These are phyloP conservation scores for Protomyces arabidopsidicola DNA, from an alignment of 1,139 yeast genomes.

Conservation along the genomic window DNA sequence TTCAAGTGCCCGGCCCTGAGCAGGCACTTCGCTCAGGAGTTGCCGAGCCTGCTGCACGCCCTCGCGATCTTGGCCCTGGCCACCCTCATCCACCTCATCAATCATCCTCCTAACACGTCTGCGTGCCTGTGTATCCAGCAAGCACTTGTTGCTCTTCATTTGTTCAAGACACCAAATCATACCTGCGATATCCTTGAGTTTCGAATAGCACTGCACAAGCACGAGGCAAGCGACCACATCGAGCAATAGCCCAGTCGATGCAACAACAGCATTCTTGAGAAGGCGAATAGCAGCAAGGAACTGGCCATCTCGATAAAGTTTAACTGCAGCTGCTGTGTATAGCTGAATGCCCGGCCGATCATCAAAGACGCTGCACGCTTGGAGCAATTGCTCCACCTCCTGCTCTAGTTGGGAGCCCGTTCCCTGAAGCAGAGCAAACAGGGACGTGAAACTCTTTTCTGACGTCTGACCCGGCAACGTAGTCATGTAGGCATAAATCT, in stretches of 20 bases:
- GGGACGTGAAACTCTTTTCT: neutral
- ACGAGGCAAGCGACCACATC: slow-evolving; percentile 19
- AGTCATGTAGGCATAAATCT: neutral
- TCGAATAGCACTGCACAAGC: slow-evolving; percentile 15
- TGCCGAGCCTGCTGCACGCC: neutral
- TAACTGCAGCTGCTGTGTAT: slow-evolving; percentile 17
- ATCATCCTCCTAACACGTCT: slow-evolving; percentile 8
- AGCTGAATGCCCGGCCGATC: slow-evolving; percentile 3
- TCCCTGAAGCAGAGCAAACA: neutral
- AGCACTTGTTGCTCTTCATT: slow-evolving; percentile 17
- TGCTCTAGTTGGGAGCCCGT: neutral
- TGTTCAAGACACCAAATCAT: slow-evolving; percentile 21
- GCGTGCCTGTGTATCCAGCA: slow-evolving; percentile 16
- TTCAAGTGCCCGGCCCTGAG: too few species aligned
- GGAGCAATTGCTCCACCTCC: neutral
- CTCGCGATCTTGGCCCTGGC: neutral
- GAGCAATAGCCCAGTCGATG: neutral
- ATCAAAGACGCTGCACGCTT: neutral
- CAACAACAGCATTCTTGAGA: neutral
- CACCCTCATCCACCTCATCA: neutral
- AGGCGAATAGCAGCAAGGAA: slow-evolving; percentile 8
- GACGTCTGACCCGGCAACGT: neutral
- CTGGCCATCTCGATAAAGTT: slow-evolving; percentile 6
- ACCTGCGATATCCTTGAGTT: slow-evolving; percentile 4
- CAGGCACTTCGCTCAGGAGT: too few species aligned